Base-by-base conservation (phyloP, 345 rosid genomes). In the Salix brachista region DNA sequence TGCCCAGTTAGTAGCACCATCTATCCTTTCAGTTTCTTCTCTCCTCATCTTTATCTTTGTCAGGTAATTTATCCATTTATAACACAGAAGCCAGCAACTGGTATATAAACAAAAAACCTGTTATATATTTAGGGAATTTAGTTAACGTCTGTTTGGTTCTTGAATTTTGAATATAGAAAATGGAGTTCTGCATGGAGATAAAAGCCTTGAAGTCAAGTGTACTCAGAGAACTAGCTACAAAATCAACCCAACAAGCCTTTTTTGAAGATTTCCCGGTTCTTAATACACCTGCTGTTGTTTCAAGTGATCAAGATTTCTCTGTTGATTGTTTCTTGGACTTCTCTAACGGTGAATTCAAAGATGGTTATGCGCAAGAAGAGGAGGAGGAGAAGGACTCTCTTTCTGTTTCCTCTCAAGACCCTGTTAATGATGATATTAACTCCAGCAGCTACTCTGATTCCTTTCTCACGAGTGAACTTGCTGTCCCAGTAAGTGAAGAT, bases 311-410 rank as follows among this genome's bases (percentile, higher is more conserved):
- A 37, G 93, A 90, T 77, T 90, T 90, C 80, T 86, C 94, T 3
- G 90, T 92, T 60, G 97, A 92, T 37, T 86, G 90, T 73, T 89
- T 92, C 82, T 80, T 92, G 1, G 90, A 92, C 73, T 88, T 92
- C 82, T 89, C 94, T 25, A 67, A 73, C 13, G 87, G 81, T 44
- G 89, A 84, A 58, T 77, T 82, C 19, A 80, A 76, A 56, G 87
- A 81, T 9, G 32, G 28, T 16, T 30, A 8, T 17, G 44, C 10
- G 21, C 73, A 64, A 50, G 84, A 83, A 41, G 64, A 71, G 11
- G 74, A 82, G 36, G 80, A 80, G 26, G 64, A 76, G 61, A 76
- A 88, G 62, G 89, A 84, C 67, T 81, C 82, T 19, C 52, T 78
- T 56, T 88, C 90, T 60, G 76, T 50, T 79, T 81, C 87, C 18